Conservation (phyloP, 257 asterid species). For the Eucommia ulmoides region DNA sequence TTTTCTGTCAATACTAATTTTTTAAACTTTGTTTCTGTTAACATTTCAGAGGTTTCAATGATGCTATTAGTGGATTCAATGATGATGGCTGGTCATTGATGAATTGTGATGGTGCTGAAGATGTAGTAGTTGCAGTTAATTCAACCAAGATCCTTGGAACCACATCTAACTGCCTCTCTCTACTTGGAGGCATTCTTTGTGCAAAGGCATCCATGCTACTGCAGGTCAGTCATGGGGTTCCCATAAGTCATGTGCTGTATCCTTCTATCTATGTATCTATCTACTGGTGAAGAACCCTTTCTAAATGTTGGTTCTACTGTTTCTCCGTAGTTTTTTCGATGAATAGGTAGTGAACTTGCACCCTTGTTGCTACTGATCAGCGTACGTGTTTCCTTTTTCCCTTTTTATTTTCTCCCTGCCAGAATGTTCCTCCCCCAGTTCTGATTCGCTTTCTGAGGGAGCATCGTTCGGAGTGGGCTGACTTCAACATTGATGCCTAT, state of each 20-base stretch:
- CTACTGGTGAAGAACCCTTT: no score
- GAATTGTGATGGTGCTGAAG: slow-evolving; percentile 72
- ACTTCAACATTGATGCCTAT: slow-evolving; percentile 84
- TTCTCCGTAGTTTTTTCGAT: no score
- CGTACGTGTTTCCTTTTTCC: no score
- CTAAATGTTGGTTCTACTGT: no score
- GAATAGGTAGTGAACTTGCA: no score
- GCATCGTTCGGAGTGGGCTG: slow-evolving; percentile 99
- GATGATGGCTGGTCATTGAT: slow-evolving; percentile 93
- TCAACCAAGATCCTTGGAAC: slow-evolving; percentile 42
- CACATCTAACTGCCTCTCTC: slow-evolving; percentile 32
- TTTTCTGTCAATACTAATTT: not conserved
- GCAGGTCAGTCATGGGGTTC: slow-evolving; percentile 32
- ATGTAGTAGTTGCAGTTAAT: slow-evolving; percentile 59
- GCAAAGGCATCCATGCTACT: slow-evolving; percentile 98
- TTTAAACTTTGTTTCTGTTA: no score
- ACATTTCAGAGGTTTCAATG: slow-evolving; percentile 93
- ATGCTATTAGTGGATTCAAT: slow-evolving; percentile 77
- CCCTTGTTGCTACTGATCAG: no score
- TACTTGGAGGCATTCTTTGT: slow-evolving; percentile 76
- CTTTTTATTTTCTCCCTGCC: slow-evolving; percentile 13
- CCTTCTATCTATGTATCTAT: no score
- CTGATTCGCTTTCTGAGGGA: slow-evolving; percentile 88
- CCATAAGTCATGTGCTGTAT: no score
- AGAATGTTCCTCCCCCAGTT: slow-evolving; percentile 90